Base-by-base conservation (phyloP, 306 rosid species). In the Prunus fruticosa region DNA sequence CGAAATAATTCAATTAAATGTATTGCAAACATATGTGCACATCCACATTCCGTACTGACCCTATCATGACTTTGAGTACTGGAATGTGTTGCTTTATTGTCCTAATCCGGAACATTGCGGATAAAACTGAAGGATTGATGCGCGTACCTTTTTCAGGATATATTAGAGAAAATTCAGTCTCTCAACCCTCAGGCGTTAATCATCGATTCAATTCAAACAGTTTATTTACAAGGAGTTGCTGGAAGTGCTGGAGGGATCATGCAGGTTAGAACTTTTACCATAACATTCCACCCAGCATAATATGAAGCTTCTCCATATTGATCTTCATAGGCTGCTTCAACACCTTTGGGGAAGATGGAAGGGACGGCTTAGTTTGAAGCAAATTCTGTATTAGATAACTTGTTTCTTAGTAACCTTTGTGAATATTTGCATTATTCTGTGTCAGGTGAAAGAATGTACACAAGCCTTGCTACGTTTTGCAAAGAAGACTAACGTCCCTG, bases 201-300 rank as follows among this genome's bases (percentile, higher is more conserved):
- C 67, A 74, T 95, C 67, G 98, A 95, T 85, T 95, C 98, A 30
- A 89, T 95, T 80, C 98, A 95, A 80, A 95, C 98, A 77, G 96
- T 87, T 77, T 86, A 90, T 84, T 82, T 92, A 76, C 84, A 84
- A 70, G 88, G 89, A 76, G 79, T 89, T 80, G 3, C 69, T 54
- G 97, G 96, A 88, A 95, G 92, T 75, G 90, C 96, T 73, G 98
- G 97, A 82, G 92, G 90, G 53, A 2, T 84, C 72, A 6, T 8
- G 19, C 98, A 95, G 97, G 98, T 95, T 65, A 23, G 61, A 49
- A 46, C 5, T 79, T 54, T 65, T 52, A 57, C 32, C 62, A 12
- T 75, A 73, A 46, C 68, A 41, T 62, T 6, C 57, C 28, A 18
- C 43, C 43, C 43, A 51, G 70, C 68, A 72, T 57, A 72, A 6